A percentile compares a stretch with the other conserved stretches of the same genome.
Conservation (phyloP, 2,329 filamentous ascomycete species). For the Fusarium buxicola region DNA sequence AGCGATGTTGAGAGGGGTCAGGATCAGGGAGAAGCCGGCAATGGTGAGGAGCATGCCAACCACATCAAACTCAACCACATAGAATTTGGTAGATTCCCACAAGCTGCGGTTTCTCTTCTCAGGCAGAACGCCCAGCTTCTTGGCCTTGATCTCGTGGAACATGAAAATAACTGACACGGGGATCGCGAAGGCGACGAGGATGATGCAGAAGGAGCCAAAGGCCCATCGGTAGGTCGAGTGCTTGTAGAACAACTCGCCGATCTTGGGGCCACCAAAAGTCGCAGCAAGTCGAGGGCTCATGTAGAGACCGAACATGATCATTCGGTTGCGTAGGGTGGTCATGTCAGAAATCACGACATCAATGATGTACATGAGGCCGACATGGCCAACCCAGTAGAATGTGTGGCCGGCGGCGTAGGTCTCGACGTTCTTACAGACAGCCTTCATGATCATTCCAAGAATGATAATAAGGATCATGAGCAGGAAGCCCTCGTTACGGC, state of each 20-base stretch:
- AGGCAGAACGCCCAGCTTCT: slow-evolving; percentile 59
- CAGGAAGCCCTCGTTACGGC: slow-evolving; percentile 59
- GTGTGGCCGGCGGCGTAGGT: slow-evolving; percentile 71
- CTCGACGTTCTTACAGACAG: slow-evolving; percentile 66
- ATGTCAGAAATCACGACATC: slow-evolving; percentile 58
- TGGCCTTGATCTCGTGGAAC: slow-evolving; percentile 67
- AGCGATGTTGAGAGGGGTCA: slow-evolving; percentile 72
- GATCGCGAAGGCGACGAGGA: slow-evolving; percentile 68
- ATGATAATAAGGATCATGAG: slow-evolving; percentile 58
- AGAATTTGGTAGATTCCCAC: slow-evolving; percentile 55
- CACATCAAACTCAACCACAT: slow-evolving; percentile 49
- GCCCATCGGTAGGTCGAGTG: slow-evolving; percentile 43
- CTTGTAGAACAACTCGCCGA: slow-evolving; percentile 39
- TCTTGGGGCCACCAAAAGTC: slow-evolving; percentile 53
- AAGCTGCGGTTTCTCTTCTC: slow-evolving; percentile 55
- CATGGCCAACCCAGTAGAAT: slow-evolving; percentile 71
- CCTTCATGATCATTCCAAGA: slow-evolving; percentile 72
- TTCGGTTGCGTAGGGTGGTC: slow-evolving; percentile 57
- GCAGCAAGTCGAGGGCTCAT: slow-evolving; percentile 58
- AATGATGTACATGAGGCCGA: slow-evolving; percentile 56
- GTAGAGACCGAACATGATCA: slow-evolving; percentile 58
- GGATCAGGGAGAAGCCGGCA: slow-evolving; percentile 62
- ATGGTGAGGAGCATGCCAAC: slow-evolving; percentile 65
- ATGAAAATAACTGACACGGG: slow-evolving; percentile 68
- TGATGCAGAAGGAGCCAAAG: slow-evolving; percentile 73